Base-by-base conservation (phyloP, 2,329 filamentous ascomycete genomes). In the Pseudopithomyces chartarum region DNA sequence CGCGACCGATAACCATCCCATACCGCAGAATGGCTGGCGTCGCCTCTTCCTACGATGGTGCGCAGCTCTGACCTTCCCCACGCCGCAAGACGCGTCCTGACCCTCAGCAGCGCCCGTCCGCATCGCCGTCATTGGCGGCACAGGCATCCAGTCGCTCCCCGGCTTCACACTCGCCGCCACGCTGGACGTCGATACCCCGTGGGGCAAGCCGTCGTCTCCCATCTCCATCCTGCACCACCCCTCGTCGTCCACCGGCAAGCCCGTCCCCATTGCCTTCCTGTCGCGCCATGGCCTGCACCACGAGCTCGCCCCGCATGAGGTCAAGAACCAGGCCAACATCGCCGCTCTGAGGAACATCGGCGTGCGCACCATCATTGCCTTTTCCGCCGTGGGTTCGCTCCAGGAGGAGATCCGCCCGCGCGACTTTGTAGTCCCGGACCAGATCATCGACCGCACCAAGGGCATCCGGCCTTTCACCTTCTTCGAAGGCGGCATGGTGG, bases 391-490 rank as follows among this genome's bases (percentile, higher is more conserved):
- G 55, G 95, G 95, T 60, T 94, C 90, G 70, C 81, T 99, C 73
- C 91, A 90, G 74, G 95, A 97, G 81, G 86, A 92, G 71, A 94
- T 99, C 76, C 91, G 90, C 79, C 95, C 95, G 42, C 90, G 95
- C 79, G 95, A 99, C 81, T 99, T 99, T 76, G 91, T 98, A 50
- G 85, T 99, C 12, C 95, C 94, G 0, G 92, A 97, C 79, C 95
- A 99, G 81, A 86, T 96, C 76, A 97, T 98, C 74, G 95, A 99
- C 81, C 91, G 94, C 61, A 98, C 94, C 65, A 98, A 97, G 85
- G 95, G 94, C 52, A 84, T 97, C 61, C 85, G 95, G 7, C 92
- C 94, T 2, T 97, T 94, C 77, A 98, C 95, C 23, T 99, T 97
- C 81, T 99, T 98, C 75, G 91, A 94, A 78, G 87, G 86, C 64